Percentiles rank a stretch among this genome's conserved stretches.
phyloP scores from a whole-genome alignment of 1,284 basidiomycete species.

The Anthracocystis panici-leucophaei region DNA sequence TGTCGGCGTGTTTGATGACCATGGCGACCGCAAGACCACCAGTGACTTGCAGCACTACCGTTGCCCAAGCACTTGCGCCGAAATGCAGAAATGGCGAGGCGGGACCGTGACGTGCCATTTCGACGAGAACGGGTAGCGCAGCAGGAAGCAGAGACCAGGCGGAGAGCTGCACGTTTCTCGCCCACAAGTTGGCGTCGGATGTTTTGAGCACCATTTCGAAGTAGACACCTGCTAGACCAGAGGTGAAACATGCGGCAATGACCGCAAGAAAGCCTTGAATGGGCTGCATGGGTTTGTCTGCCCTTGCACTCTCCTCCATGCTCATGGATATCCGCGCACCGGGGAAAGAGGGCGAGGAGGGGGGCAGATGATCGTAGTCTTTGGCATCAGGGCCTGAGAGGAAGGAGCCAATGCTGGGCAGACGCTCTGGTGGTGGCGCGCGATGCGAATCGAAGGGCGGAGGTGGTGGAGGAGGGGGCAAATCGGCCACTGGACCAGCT shows the following conservation, averaged over 20 bases:
- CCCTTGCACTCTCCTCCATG: slow-evolving; percentile 50
- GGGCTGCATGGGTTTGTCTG: slow-evolving; percentile 76
- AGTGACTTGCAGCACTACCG: slow-evolving; percentile 86
- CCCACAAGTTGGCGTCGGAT: slow-evolving; percentile 89
- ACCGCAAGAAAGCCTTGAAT: slow-evolving; percentile 87
- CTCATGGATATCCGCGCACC: slow-evolving; percentile 51
- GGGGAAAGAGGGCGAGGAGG: slow-evolving; percentile 48
- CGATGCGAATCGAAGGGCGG: slow-evolving; percentile 54
- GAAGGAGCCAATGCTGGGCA: slow-evolving; percentile 38
- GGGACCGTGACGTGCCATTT: slow-evolving; percentile 58
- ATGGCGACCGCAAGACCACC: slow-evolving; percentile 89
- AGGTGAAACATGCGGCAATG: slow-evolving; percentile 90
- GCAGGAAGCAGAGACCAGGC: slow-evolving; percentile 93
- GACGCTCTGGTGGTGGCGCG: slow-evolving; percentile 61
- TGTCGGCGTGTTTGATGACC: slow-evolving; percentile 73
- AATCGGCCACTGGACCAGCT: slow-evolving; percentile 34
- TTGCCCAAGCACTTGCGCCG: slow-evolving; percentile 91
- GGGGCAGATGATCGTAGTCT: slow-evolving; percentile 33
- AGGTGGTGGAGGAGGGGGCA: slow-evolving; percentile 60
- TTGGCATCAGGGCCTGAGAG: slow-evolving; percentile 26
- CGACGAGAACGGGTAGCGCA: slow-evolving; percentile 81
- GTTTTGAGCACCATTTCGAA: slow-evolving; percentile 97
- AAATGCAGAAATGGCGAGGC: slow-evolving; percentile 70
- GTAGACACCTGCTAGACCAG: slow-evolving; percentile 97
- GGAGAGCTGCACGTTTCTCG: slow-evolving; percentile 95